Percentiles rank a stretch among this genome's conserved stretches.
Evolutionary conservation across 2,329 filamentous ascomycete genomes (phyloP).

Genomic region (Diaporthe vaccinii): DNA sequence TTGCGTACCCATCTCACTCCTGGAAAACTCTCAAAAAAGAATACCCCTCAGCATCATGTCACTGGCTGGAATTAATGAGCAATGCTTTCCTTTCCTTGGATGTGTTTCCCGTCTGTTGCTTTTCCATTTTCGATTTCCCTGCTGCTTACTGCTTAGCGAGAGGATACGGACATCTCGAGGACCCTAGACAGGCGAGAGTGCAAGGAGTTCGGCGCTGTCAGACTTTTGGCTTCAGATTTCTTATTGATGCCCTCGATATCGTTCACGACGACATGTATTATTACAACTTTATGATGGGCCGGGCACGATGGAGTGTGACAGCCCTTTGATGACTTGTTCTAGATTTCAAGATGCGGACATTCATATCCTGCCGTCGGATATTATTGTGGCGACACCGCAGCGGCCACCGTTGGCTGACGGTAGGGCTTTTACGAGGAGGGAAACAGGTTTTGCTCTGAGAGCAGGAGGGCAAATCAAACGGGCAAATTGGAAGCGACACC

Average conservation of each 20-base stretch:
- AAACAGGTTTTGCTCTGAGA: constrained; percentile 11
- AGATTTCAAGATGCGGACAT: constrained; percentile 29
- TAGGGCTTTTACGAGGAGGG: constrained; percentile 19
- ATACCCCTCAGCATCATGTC: constrained; percentile 39
- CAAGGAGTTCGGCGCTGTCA: constrained; percentile 13
- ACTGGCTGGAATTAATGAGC: constrained; percentile 28
- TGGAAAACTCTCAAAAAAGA: constrained; percentile 35
- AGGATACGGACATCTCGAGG: constrained; percentile 20
- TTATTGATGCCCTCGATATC: neutral
- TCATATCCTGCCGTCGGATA: constrained; percentile 34
- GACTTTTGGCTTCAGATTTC: neutral
- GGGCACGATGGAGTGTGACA: neutral
- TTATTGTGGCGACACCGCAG: neutral
- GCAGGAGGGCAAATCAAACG: neutral
- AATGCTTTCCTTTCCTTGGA: constrained; percentile 14
- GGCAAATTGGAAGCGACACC: constrained; percentile 30
- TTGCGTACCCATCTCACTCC: constrained; percentile 26
- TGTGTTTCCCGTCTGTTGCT: neutral
- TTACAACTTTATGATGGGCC: constrained; percentile 20
- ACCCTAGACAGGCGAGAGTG: constrained; percentile 33
- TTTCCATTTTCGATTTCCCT: neutral
- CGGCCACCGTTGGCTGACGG: constrained; percentile 3
- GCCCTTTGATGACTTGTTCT: constrained; percentile 12
- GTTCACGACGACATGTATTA: constrained; percentile 34
- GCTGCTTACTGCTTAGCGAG: neutral